Evolutionary conservation across 164 flowering plant genomes (phyloP).

Genomic region (Chimonanthus praecox): DNA sequence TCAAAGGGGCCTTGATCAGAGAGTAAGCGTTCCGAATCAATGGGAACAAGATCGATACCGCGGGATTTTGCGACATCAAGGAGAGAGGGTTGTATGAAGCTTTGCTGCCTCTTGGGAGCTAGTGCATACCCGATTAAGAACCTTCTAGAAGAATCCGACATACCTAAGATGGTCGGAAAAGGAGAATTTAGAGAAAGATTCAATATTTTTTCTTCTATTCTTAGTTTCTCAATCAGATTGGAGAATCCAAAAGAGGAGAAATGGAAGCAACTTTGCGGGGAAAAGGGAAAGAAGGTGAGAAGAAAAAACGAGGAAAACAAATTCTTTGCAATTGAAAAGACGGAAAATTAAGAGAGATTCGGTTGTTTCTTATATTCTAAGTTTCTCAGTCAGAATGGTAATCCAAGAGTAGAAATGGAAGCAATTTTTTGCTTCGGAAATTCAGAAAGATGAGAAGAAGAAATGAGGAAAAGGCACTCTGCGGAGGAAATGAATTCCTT

Average conservation of each 20-base stretch:
- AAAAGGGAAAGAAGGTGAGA: no score
- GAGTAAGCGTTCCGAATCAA: conserved; percentile 26
- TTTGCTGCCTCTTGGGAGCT: conserved; percentile 32
- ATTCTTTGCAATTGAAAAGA: no score
- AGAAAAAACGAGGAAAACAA: background rate
- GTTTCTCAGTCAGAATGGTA: background rate
- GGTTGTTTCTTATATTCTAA: no score
- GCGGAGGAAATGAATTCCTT: no score
- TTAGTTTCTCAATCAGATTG: no score
- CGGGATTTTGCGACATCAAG: conserved; percentile 25
- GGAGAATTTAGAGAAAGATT: no score
- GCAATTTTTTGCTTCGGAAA: background rate
- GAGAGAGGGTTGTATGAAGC: conserved; percentile 36
- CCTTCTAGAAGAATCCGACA: conserved; percentile 19
- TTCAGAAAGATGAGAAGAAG: background rate
- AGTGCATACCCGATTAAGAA: conserved; percentile 38
- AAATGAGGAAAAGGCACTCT: no score
- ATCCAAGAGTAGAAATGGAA: background rate
- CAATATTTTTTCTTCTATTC: no score
- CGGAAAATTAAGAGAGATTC: no score
- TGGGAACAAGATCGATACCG: conserved; percentile 34
- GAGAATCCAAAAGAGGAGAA: background rate
- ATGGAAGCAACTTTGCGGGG: background rate
- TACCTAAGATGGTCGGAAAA: background rate
- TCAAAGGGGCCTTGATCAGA: conserved; percentile 42